Conservation (phyloP, 441 rosid species). For the Kokia cookei region DNA sequence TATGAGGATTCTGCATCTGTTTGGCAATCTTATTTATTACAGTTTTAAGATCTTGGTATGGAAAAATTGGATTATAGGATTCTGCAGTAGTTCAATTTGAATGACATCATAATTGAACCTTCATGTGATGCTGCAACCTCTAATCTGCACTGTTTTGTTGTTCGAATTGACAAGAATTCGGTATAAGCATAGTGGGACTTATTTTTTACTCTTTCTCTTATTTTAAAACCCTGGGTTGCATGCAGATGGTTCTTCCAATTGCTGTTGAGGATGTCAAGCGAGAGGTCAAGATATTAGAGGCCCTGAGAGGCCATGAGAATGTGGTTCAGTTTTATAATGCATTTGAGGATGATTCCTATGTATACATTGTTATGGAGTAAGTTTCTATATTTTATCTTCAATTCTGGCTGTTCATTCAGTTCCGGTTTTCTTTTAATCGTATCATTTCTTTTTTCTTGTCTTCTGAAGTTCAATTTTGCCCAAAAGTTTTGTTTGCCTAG, state of each 20-base stretch:
- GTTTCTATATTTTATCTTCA: slow-evolving; percentile 19
- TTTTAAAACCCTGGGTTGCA: slow-evolving; percentile 10
- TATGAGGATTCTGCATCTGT: neutral
- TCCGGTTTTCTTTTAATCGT: neutral
- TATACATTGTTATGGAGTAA: slow-evolving; percentile 97
- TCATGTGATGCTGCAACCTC: neutral
- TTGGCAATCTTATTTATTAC: slow-evolving; percentile 2
- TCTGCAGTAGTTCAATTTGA: neutral
- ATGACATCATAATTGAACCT: neutral
- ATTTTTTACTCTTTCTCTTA: neutral
- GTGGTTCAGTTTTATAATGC: slow-evolving; percentile 24
- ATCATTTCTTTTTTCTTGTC: neutral
- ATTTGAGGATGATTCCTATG: slow-evolving; percentile 45
- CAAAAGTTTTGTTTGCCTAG: neutral
- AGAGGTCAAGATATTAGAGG: slow-evolving; percentile 16
- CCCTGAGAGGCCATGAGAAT: slow-evolving; percentile 14
- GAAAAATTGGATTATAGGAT: neutral
- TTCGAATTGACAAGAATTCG: neutral
- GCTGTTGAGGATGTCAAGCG: slow-evolving; percentile 19
- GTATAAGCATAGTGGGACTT: neutral
- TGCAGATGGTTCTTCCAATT: slow-evolving; percentile 9
- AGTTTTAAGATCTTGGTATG: neutral
- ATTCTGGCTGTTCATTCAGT: neutral
- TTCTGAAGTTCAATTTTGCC: neutral
- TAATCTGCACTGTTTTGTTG: neutral